Evolutionary conservation across 2,329 filamentous ascomycete genomes (phyloP).

Genomic region (Leptodontidium sp.): DNA sequence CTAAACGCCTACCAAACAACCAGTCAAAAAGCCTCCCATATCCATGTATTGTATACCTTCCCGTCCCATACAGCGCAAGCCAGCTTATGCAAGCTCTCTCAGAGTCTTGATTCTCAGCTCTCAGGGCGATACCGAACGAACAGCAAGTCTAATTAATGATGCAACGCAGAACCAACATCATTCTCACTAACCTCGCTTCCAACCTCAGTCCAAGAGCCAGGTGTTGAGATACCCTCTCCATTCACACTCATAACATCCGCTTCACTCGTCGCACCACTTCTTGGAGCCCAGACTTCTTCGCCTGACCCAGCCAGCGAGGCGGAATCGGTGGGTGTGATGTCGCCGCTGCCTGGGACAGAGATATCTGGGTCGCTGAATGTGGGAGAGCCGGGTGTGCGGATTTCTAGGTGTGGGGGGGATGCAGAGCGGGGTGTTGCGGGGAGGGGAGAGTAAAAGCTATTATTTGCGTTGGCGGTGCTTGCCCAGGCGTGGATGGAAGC

Average conservation of each 20-base stretch:
- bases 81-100: not conserved
- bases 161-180: slow-evolving; percentile 39
- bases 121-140: not conserved
- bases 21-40: not conserved
- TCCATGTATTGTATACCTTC: not conserved
- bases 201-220: slow-evolving; percentile 70
- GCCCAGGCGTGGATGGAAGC: slow-evolving; percentile 73
- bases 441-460: slow-evolving; percentile 68
- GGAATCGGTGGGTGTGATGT: slow-evolving; percentile 67
- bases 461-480: slow-evolving; percentile 47
- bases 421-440: slow-evolving; percentile 55
- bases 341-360: slow-evolving; percentile 54
- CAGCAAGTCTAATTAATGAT: slow-evolving; percentile 38
- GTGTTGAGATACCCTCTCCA: slow-evolving; percentile 63
- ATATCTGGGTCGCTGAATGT: slow-evolving; percentile 40
- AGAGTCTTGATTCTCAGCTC: too few species aligned
- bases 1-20: not conserved
- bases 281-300: slow-evolving; percentile 50
- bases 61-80: not conserved
- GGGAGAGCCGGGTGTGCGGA: slow-evolving; percentile 35
- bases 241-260: slow-evolving; percentile 68
- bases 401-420: slow-evolving; percentile 33
- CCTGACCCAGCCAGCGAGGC: slow-evolving; percentile 61
- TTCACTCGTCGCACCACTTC: slow-evolving; percentile 51
- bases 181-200: slow-evolving; percentile 65